Conservation (phyloP, 192 early-diverging fungal species). For the Umbelopsis vinacea region DNA sequence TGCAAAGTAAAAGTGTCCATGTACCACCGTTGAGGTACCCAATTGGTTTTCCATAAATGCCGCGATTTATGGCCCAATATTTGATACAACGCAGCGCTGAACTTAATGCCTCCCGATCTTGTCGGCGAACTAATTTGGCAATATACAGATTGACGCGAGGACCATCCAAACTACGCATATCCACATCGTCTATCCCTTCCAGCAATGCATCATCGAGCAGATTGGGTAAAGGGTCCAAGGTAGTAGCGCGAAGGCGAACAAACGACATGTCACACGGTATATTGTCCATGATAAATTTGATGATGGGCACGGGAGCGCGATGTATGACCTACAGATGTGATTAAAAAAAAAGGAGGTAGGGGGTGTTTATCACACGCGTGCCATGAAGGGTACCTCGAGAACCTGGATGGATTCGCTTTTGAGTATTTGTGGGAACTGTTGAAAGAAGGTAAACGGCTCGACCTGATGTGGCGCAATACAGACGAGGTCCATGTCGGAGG, state of each 20-base stretch:
- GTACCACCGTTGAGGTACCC: conserved; percentile 40
- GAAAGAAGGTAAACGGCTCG: background rate
- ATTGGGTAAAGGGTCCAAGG: conserved; percentile 19
- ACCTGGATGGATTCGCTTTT: background rate
- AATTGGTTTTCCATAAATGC: conserved; percentile 35
- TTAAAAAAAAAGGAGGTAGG: too few species aligned
- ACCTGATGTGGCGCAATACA: conserved; percentile 2
- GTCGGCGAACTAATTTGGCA: background rate
- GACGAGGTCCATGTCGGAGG: conserved; percentile 34
- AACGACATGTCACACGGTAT: conserved; percentile 39
- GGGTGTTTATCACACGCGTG: too few species aligned
- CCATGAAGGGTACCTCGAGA: conserved; percentile 3
- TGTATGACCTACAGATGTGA: conserved; percentile 20
- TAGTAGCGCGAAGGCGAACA: conserved; percentile 18
- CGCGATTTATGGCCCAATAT: conserved; percentile 34
- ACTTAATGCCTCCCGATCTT: conserved; percentile 10
- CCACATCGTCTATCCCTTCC: conserved; percentile 21
- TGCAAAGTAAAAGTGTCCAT: conserved; percentile 32
- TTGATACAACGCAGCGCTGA: conserved; percentile 30
- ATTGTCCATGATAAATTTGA: conserved; percentile 32
- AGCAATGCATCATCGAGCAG: conserved; percentile 33
- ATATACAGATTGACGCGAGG: conserved; percentile 35
- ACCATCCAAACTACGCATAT: conserved; percentile 37
- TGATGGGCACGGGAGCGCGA: conserved; percentile 34
- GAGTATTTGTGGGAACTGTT: background rate